Conservation (phyloP, 176 grass and related monocot species). For the Oryza officinalis region DNA sequence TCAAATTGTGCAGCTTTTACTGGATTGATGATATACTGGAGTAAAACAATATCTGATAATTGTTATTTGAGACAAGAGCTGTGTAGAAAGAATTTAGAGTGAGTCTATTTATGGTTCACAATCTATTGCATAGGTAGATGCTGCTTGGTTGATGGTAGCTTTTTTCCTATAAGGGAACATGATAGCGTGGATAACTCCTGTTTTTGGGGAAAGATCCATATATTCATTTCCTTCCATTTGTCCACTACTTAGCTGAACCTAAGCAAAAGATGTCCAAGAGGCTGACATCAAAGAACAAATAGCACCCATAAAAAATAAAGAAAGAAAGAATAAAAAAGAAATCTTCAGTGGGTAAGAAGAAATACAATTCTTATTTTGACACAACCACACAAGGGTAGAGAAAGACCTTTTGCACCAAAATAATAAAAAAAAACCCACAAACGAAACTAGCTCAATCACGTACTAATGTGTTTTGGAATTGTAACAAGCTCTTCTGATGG, state of each 20-base stretch:
- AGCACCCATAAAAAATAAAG: not conserved
- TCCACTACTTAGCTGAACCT: not conserved
- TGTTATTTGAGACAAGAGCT: not conserved
- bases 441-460: not conserved
- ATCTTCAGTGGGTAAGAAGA: not conserved
- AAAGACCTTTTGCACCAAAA: not conserved
- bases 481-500: not conserved
- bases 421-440: not conserved
- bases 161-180: not conserved
- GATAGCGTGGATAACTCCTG: not conserved
- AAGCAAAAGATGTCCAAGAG: not conserved
- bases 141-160: constrained; percentile 20
- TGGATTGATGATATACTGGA: constrained; percentile 2
- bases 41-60: constrained; percentile 4
- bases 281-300: not conserved
- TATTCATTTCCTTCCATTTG: not conserved
- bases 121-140: constrained; percentile 8
- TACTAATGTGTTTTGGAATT: not conserved
- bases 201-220: not conserved
- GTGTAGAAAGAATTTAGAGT: constrained; percentile 23
- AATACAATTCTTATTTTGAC: not conserved
- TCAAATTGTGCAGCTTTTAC: constrained; percentile 18
- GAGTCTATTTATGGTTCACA: not conserved
- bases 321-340: not conserved
- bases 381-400: not conserved